Base-by-base conservation (phyloP, 2,329 filamentous ascomycete genomes). In the Xylaria sp. region DNA sequence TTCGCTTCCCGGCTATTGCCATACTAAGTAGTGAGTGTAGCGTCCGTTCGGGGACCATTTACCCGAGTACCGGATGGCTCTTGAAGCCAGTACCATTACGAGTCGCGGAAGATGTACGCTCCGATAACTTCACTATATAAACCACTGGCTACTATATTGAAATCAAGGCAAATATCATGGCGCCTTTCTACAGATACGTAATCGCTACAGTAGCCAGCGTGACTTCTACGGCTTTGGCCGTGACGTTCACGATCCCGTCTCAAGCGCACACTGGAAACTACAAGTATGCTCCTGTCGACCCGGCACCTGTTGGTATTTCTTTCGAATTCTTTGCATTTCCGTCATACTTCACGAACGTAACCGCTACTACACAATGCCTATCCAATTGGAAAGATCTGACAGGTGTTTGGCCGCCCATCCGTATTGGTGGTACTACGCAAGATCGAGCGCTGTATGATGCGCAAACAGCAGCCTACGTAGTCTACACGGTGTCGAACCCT, bases 361-460 rank as follows among this genome's bases (percentile, higher is more conserved):
- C 79, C 0, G 79, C 83, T 1, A 87, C 85, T 0, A 78, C 75
- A 0, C 81, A 82, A 69, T 88, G 86, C 66, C 77, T 88, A 5
- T 73, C 81, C 27, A 87, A 87, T 70, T 81, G 86, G 70, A 81
- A 82, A 66, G 77, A 81, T 13, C 65, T 87, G 54, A 83, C 81
- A 0, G 85, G 85, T 1, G 78, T 76, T 11, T 85, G 82, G 82
- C 85, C 85, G 7, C 85, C 85, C 0, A 80, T 87, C 51, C 79
- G 86, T 57, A 86, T 88, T 61, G 86, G 86, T n/a, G 86, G 86
- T 1, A 88, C 86, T 0, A 87, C 85, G 0, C 85, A 87, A 78
- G 86, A 87, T 69, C 81, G 85, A 4, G 85, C 86, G 0, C 81
- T 77, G 2, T 87, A 84, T 67, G 81, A 87, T 72, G 70, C 84